Percentiles rank a stretch among this genome's conserved stretches.
Conservation (phyloP, 2,329 filamentous ascomycete species). For the Verticillium longisporum region DNA sequence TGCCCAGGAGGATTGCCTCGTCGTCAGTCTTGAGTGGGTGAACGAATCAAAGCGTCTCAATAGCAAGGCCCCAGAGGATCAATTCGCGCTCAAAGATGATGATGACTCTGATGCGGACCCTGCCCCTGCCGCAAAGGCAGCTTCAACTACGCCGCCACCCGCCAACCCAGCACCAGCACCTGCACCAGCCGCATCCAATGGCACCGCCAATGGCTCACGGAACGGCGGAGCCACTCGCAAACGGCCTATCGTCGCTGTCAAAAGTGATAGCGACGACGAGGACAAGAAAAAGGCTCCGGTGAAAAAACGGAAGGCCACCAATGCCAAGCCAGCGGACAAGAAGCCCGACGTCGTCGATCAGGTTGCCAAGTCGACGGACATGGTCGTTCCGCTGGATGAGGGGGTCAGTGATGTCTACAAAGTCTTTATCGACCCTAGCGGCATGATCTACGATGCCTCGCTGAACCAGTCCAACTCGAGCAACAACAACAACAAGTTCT, state of each 20-base stretch:
- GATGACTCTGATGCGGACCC: slow-evolving; percentile 1
- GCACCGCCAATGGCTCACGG: slow-evolving; percentile 12
- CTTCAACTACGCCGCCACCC: slow-evolving; percentile 1
- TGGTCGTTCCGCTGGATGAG: slow-evolving; percentile 45
- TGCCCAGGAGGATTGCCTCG: slow-evolving; percentile 34
- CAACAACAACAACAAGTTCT: slow-evolving; percentile 79
- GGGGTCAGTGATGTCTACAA: slow-evolving; percentile 25
- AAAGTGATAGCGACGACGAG: background rate
- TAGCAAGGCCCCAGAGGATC: slow-evolving; percentile 26
- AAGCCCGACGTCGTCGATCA: slow-evolving; percentile 32
- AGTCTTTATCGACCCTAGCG: slow-evolving; percentile 61
- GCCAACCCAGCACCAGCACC: background rate
- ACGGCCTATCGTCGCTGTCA: background rate
- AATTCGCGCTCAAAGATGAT: slow-evolving; percentile 16
- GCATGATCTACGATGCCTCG: slow-evolving; percentile 70
- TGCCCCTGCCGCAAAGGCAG: background rate
- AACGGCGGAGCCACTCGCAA: slow-evolving; percentile 14
- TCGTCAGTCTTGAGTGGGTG: slow-evolving; percentile 59
- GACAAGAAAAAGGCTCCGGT: slow-evolving; percentile 6
- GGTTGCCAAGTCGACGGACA: slow-evolving; percentile 36
- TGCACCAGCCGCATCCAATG: background rate
- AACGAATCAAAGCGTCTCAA: slow-evolving; percentile 41
- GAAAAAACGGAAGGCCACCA: slow-evolving; percentile 17
- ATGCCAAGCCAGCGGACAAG: slow-evolving; percentile 16
- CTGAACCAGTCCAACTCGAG: slow-evolving; percentile 70